Conservation (phyloP, 345 rosid genomes). For the Melaleuca alternifolia region DNA sequence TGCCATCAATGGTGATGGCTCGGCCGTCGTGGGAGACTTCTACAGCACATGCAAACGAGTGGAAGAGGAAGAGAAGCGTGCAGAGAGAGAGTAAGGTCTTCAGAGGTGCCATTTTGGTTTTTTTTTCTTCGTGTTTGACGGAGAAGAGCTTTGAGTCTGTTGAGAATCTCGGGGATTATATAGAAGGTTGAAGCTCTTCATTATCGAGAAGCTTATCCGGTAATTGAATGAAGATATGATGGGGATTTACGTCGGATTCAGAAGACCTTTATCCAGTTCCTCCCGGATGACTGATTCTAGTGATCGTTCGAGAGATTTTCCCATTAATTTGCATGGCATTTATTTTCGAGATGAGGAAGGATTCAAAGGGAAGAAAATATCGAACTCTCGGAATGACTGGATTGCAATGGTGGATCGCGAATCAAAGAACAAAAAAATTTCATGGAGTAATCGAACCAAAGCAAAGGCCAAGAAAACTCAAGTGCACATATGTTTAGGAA, state of each 20-base stretch:
- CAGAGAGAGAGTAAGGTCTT: neutral
- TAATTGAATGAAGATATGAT: neutral
- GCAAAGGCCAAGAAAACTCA: neutral
- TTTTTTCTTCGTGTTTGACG: no score
- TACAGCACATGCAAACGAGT: neutral
- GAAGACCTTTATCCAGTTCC: neutral
- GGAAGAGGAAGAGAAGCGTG: neutral
- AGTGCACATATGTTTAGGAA: neutral
- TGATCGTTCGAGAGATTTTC: neutral
- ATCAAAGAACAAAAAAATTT: no score
- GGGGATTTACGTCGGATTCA: no score
- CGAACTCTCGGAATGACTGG: neutral
- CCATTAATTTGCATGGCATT: neutral
- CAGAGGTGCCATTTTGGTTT: neutral
- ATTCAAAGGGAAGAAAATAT: neutral
- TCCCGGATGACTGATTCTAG: neutral
- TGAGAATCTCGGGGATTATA: neutral
- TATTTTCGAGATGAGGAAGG: neutral
- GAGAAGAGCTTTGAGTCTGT: neutral
- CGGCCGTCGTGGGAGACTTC: constrained; percentile 4
- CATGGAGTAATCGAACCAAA: neutral
- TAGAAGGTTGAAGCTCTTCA: neutral
- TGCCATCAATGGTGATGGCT: constrained; percentile 27
- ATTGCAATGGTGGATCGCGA: neutral
- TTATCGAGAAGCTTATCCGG: neutral